Percentiles rank a stretch among this genome's conserved stretches.
Conservation (phyloP, 176 grass and related monocot species). For the Chrysopogon serrulatus region DNA sequence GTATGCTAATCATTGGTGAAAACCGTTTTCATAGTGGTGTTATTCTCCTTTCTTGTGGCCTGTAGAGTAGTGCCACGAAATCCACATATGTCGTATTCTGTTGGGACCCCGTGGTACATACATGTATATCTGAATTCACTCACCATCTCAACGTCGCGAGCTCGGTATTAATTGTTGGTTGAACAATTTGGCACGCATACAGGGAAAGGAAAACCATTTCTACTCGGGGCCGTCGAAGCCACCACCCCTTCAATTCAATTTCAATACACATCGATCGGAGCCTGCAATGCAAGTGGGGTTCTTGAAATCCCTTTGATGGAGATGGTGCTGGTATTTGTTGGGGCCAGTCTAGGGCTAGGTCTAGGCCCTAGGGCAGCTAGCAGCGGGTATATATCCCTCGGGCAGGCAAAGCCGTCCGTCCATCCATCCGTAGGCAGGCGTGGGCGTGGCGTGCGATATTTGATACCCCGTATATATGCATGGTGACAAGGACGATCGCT, state of each 20-base stretch:
- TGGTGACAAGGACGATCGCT: constrained; percentile 59
- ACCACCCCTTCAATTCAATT: too few species aligned
- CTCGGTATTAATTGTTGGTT: not conserved
- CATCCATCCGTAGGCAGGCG: constrained; percentile 38
- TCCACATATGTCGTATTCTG: too few species aligned
- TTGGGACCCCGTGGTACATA: not conserved
- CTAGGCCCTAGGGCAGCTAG: not conserved
- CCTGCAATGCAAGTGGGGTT: not conserved
- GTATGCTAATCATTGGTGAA: too few species aligned
- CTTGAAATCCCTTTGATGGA: constrained; percentile 28
- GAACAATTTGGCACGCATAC: not conserved
- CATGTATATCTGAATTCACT: not conserved
- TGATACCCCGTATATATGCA: constrained; percentile 28
- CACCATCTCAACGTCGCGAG: not conserved
- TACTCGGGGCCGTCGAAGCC: not conserved
- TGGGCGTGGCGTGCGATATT: constrained; percentile 35
- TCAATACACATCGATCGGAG: not conserved
- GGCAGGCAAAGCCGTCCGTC: constrained; percentile 4
- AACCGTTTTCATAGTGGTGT: too few species aligned
- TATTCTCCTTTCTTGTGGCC: too few species aligned
- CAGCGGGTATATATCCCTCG: not conserved
- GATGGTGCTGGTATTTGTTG: not conserved
- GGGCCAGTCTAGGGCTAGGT: constrained; percentile 34
- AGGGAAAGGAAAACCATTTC: not conserved
- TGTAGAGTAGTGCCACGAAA: too few species aligned